Conservation (phyloP, 2,329 filamentous ascomycete species). For the Atkinsonella texensis region DNA sequence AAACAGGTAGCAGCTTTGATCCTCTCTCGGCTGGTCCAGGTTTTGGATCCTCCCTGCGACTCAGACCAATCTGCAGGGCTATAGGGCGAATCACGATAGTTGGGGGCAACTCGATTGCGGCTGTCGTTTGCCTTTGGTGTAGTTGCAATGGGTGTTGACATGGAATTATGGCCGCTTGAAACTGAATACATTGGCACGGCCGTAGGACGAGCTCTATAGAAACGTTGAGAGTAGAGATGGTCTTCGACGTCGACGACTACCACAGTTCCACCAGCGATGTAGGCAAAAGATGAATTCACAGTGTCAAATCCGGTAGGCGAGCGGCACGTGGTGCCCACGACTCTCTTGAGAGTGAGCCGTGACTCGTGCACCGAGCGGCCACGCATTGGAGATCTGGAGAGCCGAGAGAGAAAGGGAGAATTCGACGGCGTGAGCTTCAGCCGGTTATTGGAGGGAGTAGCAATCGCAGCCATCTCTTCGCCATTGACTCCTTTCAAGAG, state of each 20-base stretch:
- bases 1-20: constrained; percentile 93
- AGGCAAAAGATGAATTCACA: constrained; percentile 68
- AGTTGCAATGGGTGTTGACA: constrained; percentile 34
- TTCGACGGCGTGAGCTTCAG: constrained; percentile 65
- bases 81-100: constrained; percentile 35
- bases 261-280: constrained; percentile 87
- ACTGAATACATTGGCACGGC: constrained; percentile 55
- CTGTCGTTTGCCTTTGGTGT: constrained; percentile 53
- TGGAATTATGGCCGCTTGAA: constrained; percentile 37
- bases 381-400: constrained; percentile 50
- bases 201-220: constrained; percentile 77
- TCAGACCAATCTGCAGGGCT: constrained; percentile 46
- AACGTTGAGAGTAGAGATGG: constrained; percentile 61
- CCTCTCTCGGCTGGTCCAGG: constrained; percentile 79
- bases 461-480: constrained; percentile 39
- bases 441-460: constrained; percentile 42
- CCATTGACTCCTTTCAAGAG: constrained; percentile 32
- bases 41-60: constrained; percentile 46
- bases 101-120: constrained; percentile 40
- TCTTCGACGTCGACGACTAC: constrained; percentile 73
- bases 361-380: constrained; percentile 37
- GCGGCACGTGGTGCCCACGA: constrained; percentile 82
- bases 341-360: constrained; percentile 62
- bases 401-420: constrained; percentile 55
- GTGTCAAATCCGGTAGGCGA: constrained; percentile 80